phyloP scores from a whole-genome alignment of 345 rosid species.

The Pistacia vera region DNA sequence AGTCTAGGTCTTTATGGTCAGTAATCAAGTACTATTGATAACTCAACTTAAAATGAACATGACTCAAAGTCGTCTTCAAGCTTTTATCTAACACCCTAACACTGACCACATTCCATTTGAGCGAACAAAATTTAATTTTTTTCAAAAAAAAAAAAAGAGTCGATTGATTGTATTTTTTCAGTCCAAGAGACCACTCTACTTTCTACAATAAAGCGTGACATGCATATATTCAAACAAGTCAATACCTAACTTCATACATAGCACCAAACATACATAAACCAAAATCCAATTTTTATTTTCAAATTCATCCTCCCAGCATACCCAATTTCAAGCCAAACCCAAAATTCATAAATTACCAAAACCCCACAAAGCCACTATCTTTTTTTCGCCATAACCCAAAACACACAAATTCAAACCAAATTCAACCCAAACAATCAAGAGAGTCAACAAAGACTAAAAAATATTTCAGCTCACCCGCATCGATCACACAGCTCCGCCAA shows the following conservation, averaged over 20 bases:
- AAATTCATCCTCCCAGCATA: slow-evolving; percentile 7
- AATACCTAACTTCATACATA: slow-evolving; percentile 8
- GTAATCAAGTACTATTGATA: background rate
- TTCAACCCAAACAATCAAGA: slow-evolving; percentile 2
- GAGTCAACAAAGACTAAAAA: slow-evolving; percentile 5
- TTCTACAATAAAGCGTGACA: background rate
- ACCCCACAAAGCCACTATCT: background rate
- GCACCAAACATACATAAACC: background rate
- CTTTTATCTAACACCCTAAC: slow-evolving; percentile 1
- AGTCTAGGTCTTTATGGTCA: background rate
- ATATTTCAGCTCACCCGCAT: slow-evolving; percentile 69
- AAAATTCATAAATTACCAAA: slow-evolving; percentile 11
- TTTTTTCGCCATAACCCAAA: background rate
- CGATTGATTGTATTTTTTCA: background rate
- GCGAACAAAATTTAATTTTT: background rate
- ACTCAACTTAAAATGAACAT: background rate
- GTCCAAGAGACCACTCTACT: background rate
- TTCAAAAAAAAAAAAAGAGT: background rate
- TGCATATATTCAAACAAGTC: slow-evolving; percentile 7
- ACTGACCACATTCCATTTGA: background rate
- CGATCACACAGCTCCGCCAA: slow-evolving; percentile 91
- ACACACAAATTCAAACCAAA: slow-evolving; percentile 20
- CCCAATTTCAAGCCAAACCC: slow-evolving; percentile 10
- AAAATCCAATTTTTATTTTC: slow-evolving; percentile 12
- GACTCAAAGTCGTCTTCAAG: slow-evolving; percentile 4